Conservation (phyloP, 495 filamentous ascomycete genomes). For the Penicillium atrosanguineum region DNA sequence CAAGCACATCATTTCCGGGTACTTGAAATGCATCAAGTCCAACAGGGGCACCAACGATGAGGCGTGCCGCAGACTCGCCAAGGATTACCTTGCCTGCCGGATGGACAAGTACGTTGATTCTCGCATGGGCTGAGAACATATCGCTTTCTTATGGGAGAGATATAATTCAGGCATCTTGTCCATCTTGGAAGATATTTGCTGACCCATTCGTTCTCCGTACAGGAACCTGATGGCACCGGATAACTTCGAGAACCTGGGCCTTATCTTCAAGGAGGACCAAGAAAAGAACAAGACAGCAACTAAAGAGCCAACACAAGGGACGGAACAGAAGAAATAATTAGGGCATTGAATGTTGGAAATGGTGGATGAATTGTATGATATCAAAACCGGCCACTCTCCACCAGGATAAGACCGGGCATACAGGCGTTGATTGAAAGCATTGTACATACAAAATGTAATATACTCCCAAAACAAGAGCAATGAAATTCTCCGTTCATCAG, state of each 20-base stretch:
- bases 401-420: conserved; percentile 1
- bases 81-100: conserved; percentile 82
- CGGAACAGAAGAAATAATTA: conserved; percentile 9
- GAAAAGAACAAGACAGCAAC: conserved; percentile 4
- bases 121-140: not conserved
- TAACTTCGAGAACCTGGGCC: conserved; percentile 88
- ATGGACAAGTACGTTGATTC: conserved; percentile 79
- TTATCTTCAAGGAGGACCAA: conserved; percentile 54
- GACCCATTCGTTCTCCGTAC: conserved; percentile 1
- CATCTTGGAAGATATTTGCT: not conserved
- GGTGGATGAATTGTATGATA: conserved; percentile 19
- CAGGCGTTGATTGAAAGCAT: conserved; percentile 18
- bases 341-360: not conserved
- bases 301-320: conserved; percentile 1
- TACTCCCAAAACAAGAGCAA: not conserved
- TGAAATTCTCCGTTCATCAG: not conserved
- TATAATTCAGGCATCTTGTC: not conserved
- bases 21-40: conserved; percentile 80
- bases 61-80: conserved; percentile 80
- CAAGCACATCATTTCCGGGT: conserved; percentile 78
- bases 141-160: not conserved
- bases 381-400: conserved; percentile 10
- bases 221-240: conserved; percentile 96
- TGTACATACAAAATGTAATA: conserved; percentile 22
- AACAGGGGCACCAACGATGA: conserved; percentile 79